phyloP scores from a whole-genome alignment of 306 rosid genomes.

The Acmispon strigosus region DNA sequence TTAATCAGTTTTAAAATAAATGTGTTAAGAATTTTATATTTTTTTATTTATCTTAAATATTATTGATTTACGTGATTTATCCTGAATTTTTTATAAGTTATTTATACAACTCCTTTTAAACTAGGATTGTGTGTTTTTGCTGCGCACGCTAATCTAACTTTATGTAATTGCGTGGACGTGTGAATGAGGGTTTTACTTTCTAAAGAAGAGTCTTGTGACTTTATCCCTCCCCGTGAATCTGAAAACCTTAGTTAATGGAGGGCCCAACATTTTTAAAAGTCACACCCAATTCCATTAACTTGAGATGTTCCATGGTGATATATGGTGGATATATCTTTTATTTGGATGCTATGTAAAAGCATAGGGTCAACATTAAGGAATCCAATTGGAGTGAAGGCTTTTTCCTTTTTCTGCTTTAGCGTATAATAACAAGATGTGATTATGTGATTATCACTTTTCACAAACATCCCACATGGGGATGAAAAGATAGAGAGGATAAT shows the following conservation, averaged over 20 bases:
- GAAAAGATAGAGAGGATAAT: neutral
- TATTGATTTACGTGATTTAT: too few species aligned
- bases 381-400: slow-evolving; percentile 10
- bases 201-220: neutral
- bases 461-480: slow-evolving; percentile 36
- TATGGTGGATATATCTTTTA: slow-evolving; percentile 20
- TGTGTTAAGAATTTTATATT: too few species aligned
- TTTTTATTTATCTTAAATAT: too few species aligned
- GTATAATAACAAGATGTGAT: slow-evolving; percentile 16
- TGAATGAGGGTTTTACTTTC: neutral
- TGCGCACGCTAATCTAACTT: neutral
- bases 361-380: slow-evolving; percentile 24
- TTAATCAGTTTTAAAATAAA: too few species aligned
- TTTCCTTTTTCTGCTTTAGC: slow-evolving; percentile 14
- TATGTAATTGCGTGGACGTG: slow-evolving; percentile 3
- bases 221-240: slow-evolving; percentile 15
- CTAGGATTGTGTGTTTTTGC: neutral
- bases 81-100: too few species aligned
- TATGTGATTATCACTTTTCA: slow-evolving; percentile 40
- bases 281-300: neutral
- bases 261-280: slow-evolving; percentile 24
- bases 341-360: slow-evolving; percentile 16
- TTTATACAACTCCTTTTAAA: too few species aligned
- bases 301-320: slow-evolving; percentile 6
- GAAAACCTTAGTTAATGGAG: slow-evolving; percentile 23